Conservation (phyloP, 2,329 filamentous ascomycete species). For the Botrytis porri region DNA sequence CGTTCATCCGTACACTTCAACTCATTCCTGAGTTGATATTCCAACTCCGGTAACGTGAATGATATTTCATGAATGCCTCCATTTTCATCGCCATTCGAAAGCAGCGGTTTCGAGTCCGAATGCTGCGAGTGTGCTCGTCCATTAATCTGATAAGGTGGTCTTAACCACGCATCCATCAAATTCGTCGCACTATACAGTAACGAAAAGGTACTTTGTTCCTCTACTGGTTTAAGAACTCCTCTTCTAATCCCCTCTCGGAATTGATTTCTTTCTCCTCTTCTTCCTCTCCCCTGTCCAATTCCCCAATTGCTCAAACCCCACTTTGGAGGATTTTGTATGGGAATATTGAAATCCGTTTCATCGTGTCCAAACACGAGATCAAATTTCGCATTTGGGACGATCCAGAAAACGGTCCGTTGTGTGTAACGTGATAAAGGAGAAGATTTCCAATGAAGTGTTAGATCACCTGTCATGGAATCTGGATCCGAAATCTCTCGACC, state of each 20-base stretch:
- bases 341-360: conserved; percentile 18
- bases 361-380: conserved; percentile 15
- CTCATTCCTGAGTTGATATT: conserved; percentile 8
- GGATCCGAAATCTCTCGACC: conserved; percentile 1
- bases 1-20: conserved; percentile 10
- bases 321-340: neutral
- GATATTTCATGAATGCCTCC: neutral
- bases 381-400: conserved; percentile 16
- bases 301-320: conserved; percentile 5
- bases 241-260: conserved; percentile 4
- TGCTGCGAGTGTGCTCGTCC: neutral
- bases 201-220: neutral
- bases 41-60: conserved; percentile 3
- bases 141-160: neutral
- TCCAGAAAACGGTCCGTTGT: conserved; percentile 18
- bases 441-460: conserved; percentile 14
- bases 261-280: conserved; percentile 3
- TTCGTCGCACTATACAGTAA: conserved; percentile 1
- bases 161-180: conserved; percentile 8
- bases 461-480: conserved; percentile 2
- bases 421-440: conserved; percentile 2
- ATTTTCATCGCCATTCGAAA: neutral
- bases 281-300: neutral
- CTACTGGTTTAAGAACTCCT: neutral
- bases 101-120: neutral